Percentiles rank a stretch among this genome's conserved stretches.
phyloP scores from a whole-genome alignment of 768 basidiomycete species.

The Lentinus brumalis region DNA sequence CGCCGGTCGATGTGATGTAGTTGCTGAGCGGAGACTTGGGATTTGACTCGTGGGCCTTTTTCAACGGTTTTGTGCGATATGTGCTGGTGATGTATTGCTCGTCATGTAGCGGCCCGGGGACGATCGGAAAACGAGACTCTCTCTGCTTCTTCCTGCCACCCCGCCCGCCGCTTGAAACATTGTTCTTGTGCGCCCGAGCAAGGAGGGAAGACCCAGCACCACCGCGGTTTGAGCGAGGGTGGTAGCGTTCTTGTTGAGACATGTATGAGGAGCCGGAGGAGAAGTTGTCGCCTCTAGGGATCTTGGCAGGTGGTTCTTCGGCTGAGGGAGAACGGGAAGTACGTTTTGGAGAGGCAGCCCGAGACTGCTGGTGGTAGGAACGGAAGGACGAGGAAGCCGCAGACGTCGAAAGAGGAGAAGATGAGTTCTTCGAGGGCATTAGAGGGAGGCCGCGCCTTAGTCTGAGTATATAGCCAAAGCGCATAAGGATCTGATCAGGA shows the following conservation, averaged over 20 bases:
- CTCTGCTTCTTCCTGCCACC: conserved; percentile 3
- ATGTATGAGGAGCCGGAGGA: background rate
- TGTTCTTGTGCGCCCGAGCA: conserved; percentile 20
- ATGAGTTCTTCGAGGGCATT: conserved; percentile 55
- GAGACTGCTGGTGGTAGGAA: conserved; percentile 41
- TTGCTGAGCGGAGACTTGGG: conserved; percentile 58
- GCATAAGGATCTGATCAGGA: conserved; percentile 41
- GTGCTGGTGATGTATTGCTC: conserved; percentile 32
- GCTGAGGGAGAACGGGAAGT: conserved; percentile 13
- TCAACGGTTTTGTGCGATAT: conserved; percentile 31
- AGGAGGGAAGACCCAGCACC: conserved; percentile 19
- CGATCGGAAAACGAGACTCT: conserved; percentile 9
- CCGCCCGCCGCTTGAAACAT: conserved; percentile 16
- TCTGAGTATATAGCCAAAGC: conserved; percentile 47
- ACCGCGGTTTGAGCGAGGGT: conserved; percentile 12
- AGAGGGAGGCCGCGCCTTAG: conserved; percentile 52
- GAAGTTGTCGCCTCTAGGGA: conserved; percentile 14
- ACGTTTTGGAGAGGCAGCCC: conserved; percentile 21
- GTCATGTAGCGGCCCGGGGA: conserved; percentile 41
- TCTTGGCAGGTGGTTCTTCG: conserved; percentile 24
- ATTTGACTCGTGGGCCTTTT: conserved; percentile 39
- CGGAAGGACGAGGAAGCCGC: conserved; percentile 28
- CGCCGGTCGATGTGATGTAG: conserved; percentile 30
- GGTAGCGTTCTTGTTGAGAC: conserved; percentile 2
- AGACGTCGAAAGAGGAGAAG: conserved; percentile 23